Evolutionary conservation across 805 yeast species (phyloP).

Genomic region (Wickerhamomyces canadensis): DNA sequence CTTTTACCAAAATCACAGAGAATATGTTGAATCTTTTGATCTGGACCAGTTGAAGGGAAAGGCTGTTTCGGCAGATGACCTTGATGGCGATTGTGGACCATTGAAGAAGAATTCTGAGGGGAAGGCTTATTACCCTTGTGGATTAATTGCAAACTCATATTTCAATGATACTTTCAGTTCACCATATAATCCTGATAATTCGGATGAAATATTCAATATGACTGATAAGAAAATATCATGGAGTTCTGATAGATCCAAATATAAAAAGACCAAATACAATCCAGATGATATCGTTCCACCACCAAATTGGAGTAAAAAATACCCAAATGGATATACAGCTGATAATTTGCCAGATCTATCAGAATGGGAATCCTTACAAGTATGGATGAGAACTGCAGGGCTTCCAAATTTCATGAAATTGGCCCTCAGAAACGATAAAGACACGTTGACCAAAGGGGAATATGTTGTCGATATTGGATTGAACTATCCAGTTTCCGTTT

Average conservation of each 20-base stretch:
- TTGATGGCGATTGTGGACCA: slow-evolving; percentile 60
- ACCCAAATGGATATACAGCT: slow-evolving; percentile 85
- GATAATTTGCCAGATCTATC: slow-evolving; percentile 74
- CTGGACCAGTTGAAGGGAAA: slow-evolving; percentile 75
- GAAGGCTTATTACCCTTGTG: slow-evolving; percentile 84
- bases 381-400: slow-evolving; percentile 98
- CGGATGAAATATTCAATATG: slow-evolving; percentile 10
- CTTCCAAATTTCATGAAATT: slow-evolving; percentile 79
- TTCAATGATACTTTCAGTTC: slow-evolving; percentile 81
- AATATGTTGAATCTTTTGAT: slow-evolving; percentile 83
- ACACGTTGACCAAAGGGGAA: slow-evolving; percentile 53
- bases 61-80: slow-evolving; percentile 47
- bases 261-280: slow-evolving; percentile 65
- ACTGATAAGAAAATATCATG: slow-evolving; percentile 68
- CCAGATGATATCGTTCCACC: slow-evolving; percentile 82
- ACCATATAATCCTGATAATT: slow-evolving; percentile 29
- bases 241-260: slow-evolving; percentile 70
- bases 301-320: slow-evolving; percentile 77
- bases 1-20: slow-evolving; percentile 91
- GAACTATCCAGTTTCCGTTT: slow-evolving; percentile 76
- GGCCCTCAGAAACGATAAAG: slow-evolving; percentile 65
- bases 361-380: slow-evolving; percentile 79
- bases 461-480: slow-evolving; percentile 63
- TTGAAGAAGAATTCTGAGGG: slow-evolving; percentile 46
- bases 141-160: slow-evolving; percentile 85